These are phyloP conservation scores for Orbilia quercus DNA, from an alignment of 2,329 filamentous ascomycete species.

Conservation along the genomic window DNA sequence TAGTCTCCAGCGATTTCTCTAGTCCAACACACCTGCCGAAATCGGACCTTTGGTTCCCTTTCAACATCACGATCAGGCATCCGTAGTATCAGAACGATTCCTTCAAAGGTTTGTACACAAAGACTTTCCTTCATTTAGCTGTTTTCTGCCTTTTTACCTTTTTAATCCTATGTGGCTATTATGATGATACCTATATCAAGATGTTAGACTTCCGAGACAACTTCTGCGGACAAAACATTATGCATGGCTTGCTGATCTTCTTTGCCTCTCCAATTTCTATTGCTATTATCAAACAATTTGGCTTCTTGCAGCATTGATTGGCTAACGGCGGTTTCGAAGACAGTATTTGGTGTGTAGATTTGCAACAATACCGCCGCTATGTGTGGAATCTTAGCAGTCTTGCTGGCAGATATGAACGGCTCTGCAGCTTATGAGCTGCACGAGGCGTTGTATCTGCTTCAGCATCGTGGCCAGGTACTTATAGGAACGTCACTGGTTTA, in stretches of 20 bases:
- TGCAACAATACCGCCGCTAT: conserved; percentile 63
- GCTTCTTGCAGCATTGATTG: neutral
- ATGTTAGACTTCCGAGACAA: conserved; percentile 65
- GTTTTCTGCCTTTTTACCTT: neutral
- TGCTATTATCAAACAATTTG: conserved; percentile 19
- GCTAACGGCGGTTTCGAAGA: conserved; percentile 14
- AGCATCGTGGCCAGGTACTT: conserved; percentile 64
- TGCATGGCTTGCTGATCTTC: conserved; percentile 57
- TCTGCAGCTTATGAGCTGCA: conserved; percentile 74
- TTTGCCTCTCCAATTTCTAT: neutral
- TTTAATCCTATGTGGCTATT: conserved; percentile 19
- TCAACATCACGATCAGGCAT: conserved; percentile 29
- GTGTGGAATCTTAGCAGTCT: conserved; percentile 73
- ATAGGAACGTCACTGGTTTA: conserved; percentile 62
- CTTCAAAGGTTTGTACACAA: conserved; percentile 14
- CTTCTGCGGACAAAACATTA: conserved; percentile 60
- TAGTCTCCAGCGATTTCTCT: neutral
- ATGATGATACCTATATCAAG: conserved; percentile 61
- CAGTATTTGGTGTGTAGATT: conserved; percentile 12
- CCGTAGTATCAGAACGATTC: conserved; percentile 4
- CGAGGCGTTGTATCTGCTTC: conserved; percentile 77
- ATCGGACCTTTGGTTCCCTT: conserved; percentile 15
- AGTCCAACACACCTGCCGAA: conserved; percentile 26
- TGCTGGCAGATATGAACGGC: conserved; percentile 69
- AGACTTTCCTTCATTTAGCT: neutral